A percentile compares a stretch with the other conserved stretches of the same genome.
These are phyloP conservation scores for Gaillardinia entomophila DNA, from an alignment of 805 yeast genomes.

Conservation along the genomic window DNA sequence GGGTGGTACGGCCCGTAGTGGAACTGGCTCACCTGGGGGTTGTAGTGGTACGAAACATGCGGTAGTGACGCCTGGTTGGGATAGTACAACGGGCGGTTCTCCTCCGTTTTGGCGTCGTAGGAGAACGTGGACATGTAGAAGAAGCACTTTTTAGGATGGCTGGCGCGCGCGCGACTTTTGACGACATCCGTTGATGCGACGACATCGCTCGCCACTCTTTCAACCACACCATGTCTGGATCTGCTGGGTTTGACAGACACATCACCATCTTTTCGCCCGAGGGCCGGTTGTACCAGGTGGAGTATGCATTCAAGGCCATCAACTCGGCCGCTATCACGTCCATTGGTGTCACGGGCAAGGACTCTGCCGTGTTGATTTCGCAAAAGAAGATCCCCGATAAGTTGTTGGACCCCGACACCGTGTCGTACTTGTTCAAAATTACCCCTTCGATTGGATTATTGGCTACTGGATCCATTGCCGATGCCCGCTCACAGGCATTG, in stretches of 20 bases:
- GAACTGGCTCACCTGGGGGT: slow-evolving; percentile 71
- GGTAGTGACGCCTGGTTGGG: slow-evolving; percentile 28
- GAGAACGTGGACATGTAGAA: slow-evolving; percentile 18
- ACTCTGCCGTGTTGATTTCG: slow-evolving; percentile 80
- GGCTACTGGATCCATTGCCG: slow-evolving; percentile 94
- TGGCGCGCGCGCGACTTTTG: too few relatives aligned
- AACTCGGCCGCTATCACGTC: slow-evolving; percentile 89
- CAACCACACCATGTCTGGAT: slow-evolving; percentile 14
- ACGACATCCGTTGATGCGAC: too few relatives aligned
- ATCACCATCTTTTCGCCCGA: slow-evolving; percentile 98
- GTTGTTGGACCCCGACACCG: slow-evolving; percentile 80
- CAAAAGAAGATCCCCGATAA: slow-evolving; percentile 97
- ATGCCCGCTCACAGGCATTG: slow-evolving; percentile 83
- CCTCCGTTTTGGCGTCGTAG: slow-evolving; percentile 27
- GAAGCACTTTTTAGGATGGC: not conserved
- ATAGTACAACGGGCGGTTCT: slow-evolving; percentile 27
- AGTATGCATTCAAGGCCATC: slow-evolving; percentile 96
- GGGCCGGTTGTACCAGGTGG: slow-evolving; percentile 95
- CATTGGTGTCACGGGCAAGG: slow-evolving; percentile 80
- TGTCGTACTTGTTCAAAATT: slow-evolving; percentile 78
- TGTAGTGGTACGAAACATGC: slow-evolving; percentile 81
- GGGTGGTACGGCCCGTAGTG: slow-evolving; percentile 95
- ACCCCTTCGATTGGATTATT: slow-evolving; percentile 82
- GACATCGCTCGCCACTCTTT: too few relatives aligned
- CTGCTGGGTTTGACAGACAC: slow-evolving; percentile 98